Base-by-base conservation (phyloP, 1,284 basidiomycete genomes). In the Rhodofomes roseus region DNA sequence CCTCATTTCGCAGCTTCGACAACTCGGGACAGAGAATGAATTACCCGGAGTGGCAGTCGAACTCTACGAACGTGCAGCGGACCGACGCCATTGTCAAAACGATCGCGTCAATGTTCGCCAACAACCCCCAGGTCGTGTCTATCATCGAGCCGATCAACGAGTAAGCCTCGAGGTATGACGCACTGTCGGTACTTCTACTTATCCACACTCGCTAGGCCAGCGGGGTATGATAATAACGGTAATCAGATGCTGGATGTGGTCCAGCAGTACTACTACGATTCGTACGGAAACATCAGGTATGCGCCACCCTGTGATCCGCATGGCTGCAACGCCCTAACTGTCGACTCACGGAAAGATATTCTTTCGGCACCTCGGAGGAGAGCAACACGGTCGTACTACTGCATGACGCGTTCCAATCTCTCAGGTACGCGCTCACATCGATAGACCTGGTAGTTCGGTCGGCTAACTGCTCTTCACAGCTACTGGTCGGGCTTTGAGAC, bases 321-420 rank as follows among this genome's bases (percentile, higher is more conserved):
- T 11, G 14, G 23, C n/a, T 50, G 54, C 58, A 63, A 59, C 43
- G 46, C 36, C 56, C 46, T 11, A 2, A 31, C 9, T 57, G 18
- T 31, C 3, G 20, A 7, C 48, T 57, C 68, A 73, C 58, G 66
- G 67, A 40, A 66, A 80, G 85, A 61, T 84, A 79, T 70, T 89
- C 90, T 0, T 87, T 77, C 63, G 84, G 85, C 62, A 78, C 77
- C 41, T 76, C 78, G 2, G 77, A 80, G 62, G 71, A 84, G 68
- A 85, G 87, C 65, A 83, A 87, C 67, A 81, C 81, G 1, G 70
- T 92, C 25, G 81, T 89, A 20, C 78, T 94, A 59, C 82, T 96
- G 56, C 87, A 92, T 68, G 96, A 97, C 70, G 93, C 90, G 1
- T 93, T 97, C 82, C 87, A 94, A 72, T 78, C 84, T 36, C 76